phyloP scores from a whole-genome alignment of 2,329 filamentous ascomycete genomes.

The Penicillium decumbens region DNA sequence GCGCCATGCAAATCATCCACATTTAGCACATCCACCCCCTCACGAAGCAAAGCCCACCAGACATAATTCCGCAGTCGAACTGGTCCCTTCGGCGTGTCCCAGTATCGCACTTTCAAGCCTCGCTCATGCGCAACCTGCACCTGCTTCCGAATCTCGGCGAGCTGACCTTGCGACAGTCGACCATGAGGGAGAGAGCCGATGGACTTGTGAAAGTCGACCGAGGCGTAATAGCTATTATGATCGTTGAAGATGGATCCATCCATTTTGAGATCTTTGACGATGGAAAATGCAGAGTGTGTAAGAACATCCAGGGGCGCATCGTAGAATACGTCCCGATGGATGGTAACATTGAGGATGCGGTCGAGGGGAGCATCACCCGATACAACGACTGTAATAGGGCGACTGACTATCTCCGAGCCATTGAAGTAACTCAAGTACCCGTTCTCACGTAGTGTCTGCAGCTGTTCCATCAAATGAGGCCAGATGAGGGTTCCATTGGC shows the following conservation, averaged over 20 bases:
- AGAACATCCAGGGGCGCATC: slow-evolving; percentile 43
- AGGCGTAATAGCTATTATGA: slow-evolving; percentile 64
- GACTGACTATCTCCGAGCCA: slow-evolving; percentile 31
- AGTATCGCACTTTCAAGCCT: slow-evolving; percentile 57
- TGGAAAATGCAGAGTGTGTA: slow-evolving; percentile 4
- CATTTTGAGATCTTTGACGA: background rate
- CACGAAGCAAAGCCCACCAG: slow-evolving; percentile 53
- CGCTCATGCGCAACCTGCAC: slow-evolving; percentile 47
- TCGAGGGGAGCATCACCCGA: slow-evolving; percentile 47
- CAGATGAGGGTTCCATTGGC: slow-evolving; percentile 43
- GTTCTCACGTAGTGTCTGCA: slow-evolving; percentile 40
- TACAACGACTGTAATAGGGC: slow-evolving; percentile 47
- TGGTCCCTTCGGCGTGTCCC: slow-evolving; percentile 58
- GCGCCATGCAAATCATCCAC: slow-evolving; percentile 56
- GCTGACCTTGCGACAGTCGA: slow-evolving; percentile 45
- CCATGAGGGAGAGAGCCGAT: slow-evolving; percentile 52
- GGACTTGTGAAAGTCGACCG: slow-evolving; percentile 51
- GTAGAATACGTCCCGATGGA: slow-evolving; percentile 48
- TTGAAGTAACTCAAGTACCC: slow-evolving; percentile 46
- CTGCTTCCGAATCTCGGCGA: slow-evolving; percentile 44
- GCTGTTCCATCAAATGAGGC: slow-evolving; percentile 31
- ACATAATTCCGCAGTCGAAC: slow-evolving; percentile 51
- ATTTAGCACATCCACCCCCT: slow-evolving; percentile 59
- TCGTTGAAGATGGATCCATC: slow-evolving; percentile 39
- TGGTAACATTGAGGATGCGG: slow-evolving; percentile 32